A percentile compares a stretch with the other conserved stretches of the same genome.
These are phyloP conservation scores for Xylariales sp. DNA, from an alignment of 2,329 filamentous ascomycete genomes.

Conservation along the genomic window DNA sequence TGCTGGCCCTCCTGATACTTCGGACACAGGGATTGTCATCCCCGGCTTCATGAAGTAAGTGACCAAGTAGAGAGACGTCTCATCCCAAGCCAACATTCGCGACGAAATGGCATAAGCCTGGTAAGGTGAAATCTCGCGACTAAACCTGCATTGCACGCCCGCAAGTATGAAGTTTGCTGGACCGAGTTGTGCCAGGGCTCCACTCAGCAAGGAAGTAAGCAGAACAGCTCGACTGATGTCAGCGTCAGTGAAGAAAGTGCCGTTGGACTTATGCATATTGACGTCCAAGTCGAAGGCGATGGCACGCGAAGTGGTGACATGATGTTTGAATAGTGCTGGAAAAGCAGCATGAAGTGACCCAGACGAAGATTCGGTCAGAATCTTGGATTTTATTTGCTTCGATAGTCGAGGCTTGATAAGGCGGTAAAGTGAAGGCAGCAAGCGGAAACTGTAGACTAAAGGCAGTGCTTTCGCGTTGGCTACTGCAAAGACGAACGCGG, in stretches of 20 bases:
- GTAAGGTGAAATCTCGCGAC: constrained; percentile 6
- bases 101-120: constrained; percentile 6
- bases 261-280: constrained; percentile 8
- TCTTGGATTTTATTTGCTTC: neutral
- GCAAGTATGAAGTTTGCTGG: constrained; percentile 5
- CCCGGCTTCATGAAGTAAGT: constrained; percentile 2
- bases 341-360: neutral
- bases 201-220: neutral
- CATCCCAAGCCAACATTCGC: constrained; percentile 4
- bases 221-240: constrained; percentile 1
- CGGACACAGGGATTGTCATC: neutral
- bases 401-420: constrained; percentile 1
- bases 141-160: constrained; percentile 3
- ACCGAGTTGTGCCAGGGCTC: neutral
- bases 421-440: constrained; percentile 2
- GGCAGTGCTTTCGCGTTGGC: constrained; percentile 5
- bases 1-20: constrained; percentile 1
- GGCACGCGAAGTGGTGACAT: neutral
- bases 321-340: constrained; percentile 1
- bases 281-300: constrained; percentile 4
- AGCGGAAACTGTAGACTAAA: neutral
- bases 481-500: neutral
- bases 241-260: constrained; percentile 8
- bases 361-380: neutral
- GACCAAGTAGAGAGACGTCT: neutral